Base-by-base conservation (phyloP, 2,329 filamentous ascomycete genomes). In the Elsinoe arachidis region DNA sequence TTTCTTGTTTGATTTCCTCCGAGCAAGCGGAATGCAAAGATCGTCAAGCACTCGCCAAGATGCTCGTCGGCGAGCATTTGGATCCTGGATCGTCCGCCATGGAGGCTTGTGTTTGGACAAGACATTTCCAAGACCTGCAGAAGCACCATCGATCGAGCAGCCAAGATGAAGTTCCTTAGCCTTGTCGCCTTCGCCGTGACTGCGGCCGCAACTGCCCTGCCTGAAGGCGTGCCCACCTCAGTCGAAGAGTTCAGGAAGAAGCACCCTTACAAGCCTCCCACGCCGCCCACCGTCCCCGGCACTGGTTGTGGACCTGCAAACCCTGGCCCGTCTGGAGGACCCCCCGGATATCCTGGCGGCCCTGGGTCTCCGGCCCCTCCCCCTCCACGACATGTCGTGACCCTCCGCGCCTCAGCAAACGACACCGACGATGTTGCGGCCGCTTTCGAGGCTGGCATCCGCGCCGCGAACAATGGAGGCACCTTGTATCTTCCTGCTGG, bases 401-500 rank as follows among this genome's bases (percentile, higher is more conserved):
- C 72, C 2, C 80, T 83, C 54, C 74, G 80, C 5, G 63, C 77
- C 1, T 84, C 80, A 0, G 69, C 67, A 56, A 74, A 78, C 54
- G 79, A 81, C 38, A 73, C 69, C 0, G 81, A 84, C 57, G 81
- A 84, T 64, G 70, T 83, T 43, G 78, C 80, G 1, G 72, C 72
- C 6, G 78, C 80, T 35, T 82, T 85, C 63, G 70, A 78, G 26
- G 71, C 72, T 65, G 81, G 76, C 0, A 68, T 84, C 39, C 73
- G 77, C 63, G 72, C 76, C 55, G 81, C 81, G 1, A 84, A 84
- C 63, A 70, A 81, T 35, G 82, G 82, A 46, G 82, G 82, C 14
- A 77, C 80, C 2, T 68, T 85, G 2, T 72, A 80, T 39, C 67
- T 84, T 1, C 71, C 80, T 33, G 77, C 78, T 63, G 76, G 75